Evolutionary conservation across 2,329 filamentous ascomycete genomes (phyloP).

Genomic region (Pleomassaria siparia): DNA sequence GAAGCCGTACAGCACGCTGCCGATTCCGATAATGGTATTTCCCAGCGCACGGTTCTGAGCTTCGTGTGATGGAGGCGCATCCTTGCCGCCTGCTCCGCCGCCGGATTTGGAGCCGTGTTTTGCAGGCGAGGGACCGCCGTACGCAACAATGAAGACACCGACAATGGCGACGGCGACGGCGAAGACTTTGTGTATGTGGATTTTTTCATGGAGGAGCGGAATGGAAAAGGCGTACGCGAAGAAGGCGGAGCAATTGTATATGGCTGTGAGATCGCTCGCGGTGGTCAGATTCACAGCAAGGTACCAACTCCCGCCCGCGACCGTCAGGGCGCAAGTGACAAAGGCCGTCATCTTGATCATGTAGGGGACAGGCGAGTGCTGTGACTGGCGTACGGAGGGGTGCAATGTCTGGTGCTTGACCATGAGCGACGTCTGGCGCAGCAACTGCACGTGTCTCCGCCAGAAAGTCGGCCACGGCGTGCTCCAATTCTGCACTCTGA

Average conservation of each 20-base stretch:
- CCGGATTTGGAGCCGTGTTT: slow-evolving; percentile 60
- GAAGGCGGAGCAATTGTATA: slow-evolving; percentile 99
- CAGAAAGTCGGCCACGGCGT: slow-evolving; percentile 84
- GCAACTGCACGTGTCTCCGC: slow-evolving; percentile 66
- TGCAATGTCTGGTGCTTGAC: slow-evolving; percentile 77
- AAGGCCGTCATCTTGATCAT: slow-evolving; percentile 77
- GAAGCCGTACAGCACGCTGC: slow-evolving; percentile 89
- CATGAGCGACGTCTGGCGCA: slow-evolving; percentile 76
- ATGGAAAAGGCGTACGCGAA: slow-evolving; percentile 98
- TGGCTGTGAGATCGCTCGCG: slow-evolving; percentile 90
- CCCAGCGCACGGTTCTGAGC: slow-evolving; percentile 73
- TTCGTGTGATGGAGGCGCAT: slow-evolving; percentile 50
- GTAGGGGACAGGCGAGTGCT: slow-evolving; percentile 65
- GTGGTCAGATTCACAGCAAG: slow-evolving; percentile 91
- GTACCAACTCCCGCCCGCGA: slow-evolving; percentile 94
- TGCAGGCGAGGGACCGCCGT: slow-evolving; percentile 68
- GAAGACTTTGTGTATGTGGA: slow-evolving; percentile 80
- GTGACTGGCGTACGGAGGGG: slow-evolving; percentile 52
- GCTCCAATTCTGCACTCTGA: slow-evolving; percentile 76
- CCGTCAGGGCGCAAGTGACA: slow-evolving; percentile 81
- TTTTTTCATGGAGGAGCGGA: slow-evolving; percentile 79
- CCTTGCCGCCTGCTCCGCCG: slow-evolving; percentile 55
- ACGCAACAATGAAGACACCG: slow-evolving; percentile 92
- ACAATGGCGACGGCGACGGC: slow-evolving; percentile 84
- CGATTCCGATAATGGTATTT: slow-evolving; percentile 88